Evolutionary conservation across 768 basidiomycete species (phyloP), one percentile per base, ranked within the genome.

Genomic region (Mycena latifolia): DNA sequence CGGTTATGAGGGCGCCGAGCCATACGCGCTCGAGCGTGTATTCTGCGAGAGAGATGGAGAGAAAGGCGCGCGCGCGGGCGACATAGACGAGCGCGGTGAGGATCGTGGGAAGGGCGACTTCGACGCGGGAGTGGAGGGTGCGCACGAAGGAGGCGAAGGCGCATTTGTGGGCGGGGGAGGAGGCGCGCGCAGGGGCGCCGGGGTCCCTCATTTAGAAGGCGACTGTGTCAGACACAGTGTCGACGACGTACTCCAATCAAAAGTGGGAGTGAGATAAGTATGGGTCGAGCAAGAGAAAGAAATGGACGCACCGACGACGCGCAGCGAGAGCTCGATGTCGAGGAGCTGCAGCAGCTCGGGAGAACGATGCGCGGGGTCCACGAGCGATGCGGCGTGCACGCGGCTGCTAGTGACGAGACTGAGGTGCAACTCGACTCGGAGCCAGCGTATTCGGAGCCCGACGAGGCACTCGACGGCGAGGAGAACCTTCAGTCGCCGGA

Each of bases 171-270:
- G 48, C 22, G 60, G 5, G 60, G 59, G 82, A 31, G 83, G 12
- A 10, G 15, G 55, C 6, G 18, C 15, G 14, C 82, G 14, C 76
- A 0, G 82, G 84, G 2, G 83, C 78, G 15, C 83, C 84, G 24
- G 83, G 79, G 33, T 82, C 81, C 27, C 83, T 81, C 58, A 86
- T 76, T 25, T 83, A 83, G 52, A 78, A 84, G 69, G 84, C 81
- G 61, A 86, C 84, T 0, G 85, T 80, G 48, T 86, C 84, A 9
- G 76, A 65, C 1, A 84, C 82, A 0, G 64, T 73, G 72, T 85
- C 83, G 39, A 82, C 74, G 63, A 84, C 72, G 71, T 84, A 80
- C 61, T 85, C 85, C 86, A 67, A 31, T 35, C 52, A 43, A n/a
- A 24, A 22, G n/a, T 6, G 29, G 15, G 31, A 14, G 33, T 14